Conservation (phyloP, 2,329 filamentous ascomycete genomes). For the Seiridium cupressi region DNA sequence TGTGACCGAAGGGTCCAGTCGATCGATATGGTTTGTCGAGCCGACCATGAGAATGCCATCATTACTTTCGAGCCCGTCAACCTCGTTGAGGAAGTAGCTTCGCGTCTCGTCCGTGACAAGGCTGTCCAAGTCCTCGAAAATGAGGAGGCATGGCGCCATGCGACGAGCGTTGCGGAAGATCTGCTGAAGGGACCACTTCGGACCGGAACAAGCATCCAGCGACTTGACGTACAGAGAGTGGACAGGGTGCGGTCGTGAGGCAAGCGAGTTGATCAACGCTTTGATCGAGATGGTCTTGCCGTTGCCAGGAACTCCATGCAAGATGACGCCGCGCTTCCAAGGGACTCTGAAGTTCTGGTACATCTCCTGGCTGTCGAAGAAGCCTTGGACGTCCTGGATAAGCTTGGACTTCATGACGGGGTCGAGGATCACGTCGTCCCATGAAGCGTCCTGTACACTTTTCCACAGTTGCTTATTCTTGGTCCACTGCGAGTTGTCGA, state of each 20-base stretch:
- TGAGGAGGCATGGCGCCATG: neutral
- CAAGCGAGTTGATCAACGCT: neutral
- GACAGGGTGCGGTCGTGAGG: neutral
- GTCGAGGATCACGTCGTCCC: neutral
- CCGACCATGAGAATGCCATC: neutral
- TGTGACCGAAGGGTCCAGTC: constrained; percentile 44
- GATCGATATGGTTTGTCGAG: neutral
- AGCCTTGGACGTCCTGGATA: no score
- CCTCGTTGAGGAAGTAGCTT: neutral
- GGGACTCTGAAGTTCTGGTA: neutral
- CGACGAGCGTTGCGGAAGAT: neutral
- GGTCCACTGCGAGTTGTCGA: no score
- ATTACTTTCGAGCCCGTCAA: neutral
- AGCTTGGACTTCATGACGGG: neutral
- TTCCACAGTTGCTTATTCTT: no score
- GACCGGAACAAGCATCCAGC: no score
- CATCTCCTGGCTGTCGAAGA: neutral
- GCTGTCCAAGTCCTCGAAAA: neutral
- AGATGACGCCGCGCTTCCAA: neutral
- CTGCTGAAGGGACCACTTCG: neutral
- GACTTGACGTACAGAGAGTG: neutral
- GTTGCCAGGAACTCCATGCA: neutral
- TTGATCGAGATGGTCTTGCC: neutral
- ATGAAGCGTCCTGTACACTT: neutral
- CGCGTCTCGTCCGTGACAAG: neutral